A percentile compares a stretch with the other conserved stretches of the same genome.
Evolutionary conservation across 495 filamentous ascomycete species (phyloP).

Genomic region (Penicillium desertorum): DNA sequence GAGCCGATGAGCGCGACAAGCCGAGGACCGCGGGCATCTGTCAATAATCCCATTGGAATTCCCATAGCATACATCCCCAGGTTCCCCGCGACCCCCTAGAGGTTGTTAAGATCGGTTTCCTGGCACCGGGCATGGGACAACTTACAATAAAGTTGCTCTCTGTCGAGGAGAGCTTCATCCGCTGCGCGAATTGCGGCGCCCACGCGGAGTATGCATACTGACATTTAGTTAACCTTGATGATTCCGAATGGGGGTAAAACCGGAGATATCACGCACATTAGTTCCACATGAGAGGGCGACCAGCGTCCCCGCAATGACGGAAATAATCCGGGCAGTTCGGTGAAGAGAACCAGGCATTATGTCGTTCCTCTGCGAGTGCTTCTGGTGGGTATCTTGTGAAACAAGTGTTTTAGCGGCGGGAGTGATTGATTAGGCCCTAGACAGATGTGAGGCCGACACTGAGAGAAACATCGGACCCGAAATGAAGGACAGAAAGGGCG

Average conservation of each 20-base stretch:
- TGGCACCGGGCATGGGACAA: background rate
- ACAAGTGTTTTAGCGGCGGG: constrained; percentile 12
- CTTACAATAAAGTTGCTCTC: constrained; percentile 85
- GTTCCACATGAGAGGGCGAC: constrained; percentile 90
- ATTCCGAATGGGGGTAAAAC: constrained; percentile 4
- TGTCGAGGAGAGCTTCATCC: constrained; percentile 81
- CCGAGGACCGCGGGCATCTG: constrained; percentile 79
- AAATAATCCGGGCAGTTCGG: constrained; percentile 58
- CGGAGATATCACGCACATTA: constrained; percentile 60
- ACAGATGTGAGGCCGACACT: constrained; percentile 6
- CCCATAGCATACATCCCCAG: constrained; percentile 93
- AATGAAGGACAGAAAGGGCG: constrained; percentile 8
- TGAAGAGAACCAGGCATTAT: constrained; percentile 31
- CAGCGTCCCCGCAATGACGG: constrained; percentile 78
- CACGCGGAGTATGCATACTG: constrained; percentile 99
- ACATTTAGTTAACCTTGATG: constrained; percentile 13
- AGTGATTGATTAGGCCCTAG: constrained; percentile 11
- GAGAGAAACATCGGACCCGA: constrained; percentile 20
- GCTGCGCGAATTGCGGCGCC: constrained; percentile 90
- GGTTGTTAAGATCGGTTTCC: constrained; percentile 19
- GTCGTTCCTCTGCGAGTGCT: background rate
- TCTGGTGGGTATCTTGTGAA: constrained; percentile 6
- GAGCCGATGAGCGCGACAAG: constrained; percentile 73
- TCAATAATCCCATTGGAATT: constrained; percentile 83
- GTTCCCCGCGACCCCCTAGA: constrained; percentile 81